A percentile compares a stretch with the other conserved stretches of the same genome.
Evolutionary conservation across 805 yeast species (phyloP).

Genomic region (Ogataea dorogensis): DNA sequence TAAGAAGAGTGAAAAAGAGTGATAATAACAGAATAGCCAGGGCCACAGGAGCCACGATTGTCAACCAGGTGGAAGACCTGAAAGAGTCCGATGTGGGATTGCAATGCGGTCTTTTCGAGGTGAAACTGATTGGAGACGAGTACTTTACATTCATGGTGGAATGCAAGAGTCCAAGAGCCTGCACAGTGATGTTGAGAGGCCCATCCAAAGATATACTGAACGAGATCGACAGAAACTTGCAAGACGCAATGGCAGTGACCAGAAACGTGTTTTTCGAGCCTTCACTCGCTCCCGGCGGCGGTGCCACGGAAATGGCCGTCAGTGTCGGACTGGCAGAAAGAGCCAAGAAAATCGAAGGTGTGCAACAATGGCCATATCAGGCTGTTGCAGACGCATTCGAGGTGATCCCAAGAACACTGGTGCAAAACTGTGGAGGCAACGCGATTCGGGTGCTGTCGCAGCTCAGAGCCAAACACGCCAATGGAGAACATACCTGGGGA

Average conservation of each 20-base stretch:
- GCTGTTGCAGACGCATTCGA: conserved; percentile 99
- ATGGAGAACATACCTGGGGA: conserved; percentile 82
- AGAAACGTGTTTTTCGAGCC: conserved; percentile 95
- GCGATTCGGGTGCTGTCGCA: conserved; percentile 87
- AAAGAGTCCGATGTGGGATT: conserved; percentile 89
- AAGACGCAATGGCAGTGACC: conserved; percentile 98
- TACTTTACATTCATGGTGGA: conserved; percentile 83
- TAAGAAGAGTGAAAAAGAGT: conserved; percentile 92
- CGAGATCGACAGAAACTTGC: conserved; percentile 94
- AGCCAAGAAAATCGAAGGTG: conserved; percentile 91
- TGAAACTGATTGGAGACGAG: conserved; percentile 96
- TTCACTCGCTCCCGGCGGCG: conserved; percentile 95
- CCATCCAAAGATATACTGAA: conserved; percentile 95
- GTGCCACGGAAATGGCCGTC: conserved; percentile 99
- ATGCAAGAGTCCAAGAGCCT: conserved; percentile 85
- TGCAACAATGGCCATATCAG: conserved; percentile 97
- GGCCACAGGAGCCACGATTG: conserved; percentile 97
- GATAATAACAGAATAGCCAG: conserved; percentile 96
- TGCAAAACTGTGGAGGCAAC: conserved; percentile 97
- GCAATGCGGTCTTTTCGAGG: conserved; percentile 85
- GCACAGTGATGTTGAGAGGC: conserved; percentile 90
- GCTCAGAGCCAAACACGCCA: conserved; percentile 94
- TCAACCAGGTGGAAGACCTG: conserved; percentile 91
- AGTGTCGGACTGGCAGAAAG: conserved; percentile 82
- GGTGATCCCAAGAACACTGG: conserved; percentile 94